Conservation (phyloP, 2,329 filamentous ascomycete species). For the Onygenales sp. region DNA sequence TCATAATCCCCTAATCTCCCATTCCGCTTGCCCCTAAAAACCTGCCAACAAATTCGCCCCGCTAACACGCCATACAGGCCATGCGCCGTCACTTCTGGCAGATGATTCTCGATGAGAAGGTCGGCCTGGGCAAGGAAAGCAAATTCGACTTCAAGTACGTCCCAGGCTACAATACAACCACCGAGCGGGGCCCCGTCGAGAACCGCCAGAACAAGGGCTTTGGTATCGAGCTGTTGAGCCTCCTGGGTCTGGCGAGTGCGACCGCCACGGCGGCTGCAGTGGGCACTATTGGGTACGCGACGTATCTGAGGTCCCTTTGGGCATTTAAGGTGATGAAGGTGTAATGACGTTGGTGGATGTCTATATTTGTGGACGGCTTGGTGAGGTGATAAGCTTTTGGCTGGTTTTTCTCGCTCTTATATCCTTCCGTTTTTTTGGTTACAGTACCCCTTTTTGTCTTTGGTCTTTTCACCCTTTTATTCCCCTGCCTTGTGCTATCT, state of each 20-base stretch:
- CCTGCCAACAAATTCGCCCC: neutral
- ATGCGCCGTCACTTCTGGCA: constrained; percentile 47
- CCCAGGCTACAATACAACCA: constrained; percentile 37
- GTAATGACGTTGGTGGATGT: neutral
- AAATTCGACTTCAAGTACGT: constrained; percentile 64
- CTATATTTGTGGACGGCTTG: neutral
- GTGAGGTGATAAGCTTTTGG: neutral
- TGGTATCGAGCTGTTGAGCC: neutral
- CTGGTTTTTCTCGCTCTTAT: neutral
- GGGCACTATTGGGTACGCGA: neutral
- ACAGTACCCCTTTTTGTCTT: neutral
- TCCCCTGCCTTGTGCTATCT: neutral
- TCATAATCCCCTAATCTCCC: neutral
- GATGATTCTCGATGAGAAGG: constrained; percentile 54
- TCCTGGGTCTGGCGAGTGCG: constrained; percentile 1
- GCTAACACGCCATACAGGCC: constrained; percentile 14
- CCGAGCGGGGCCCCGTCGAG: neutral
- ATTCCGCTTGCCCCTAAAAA: too few relatives aligned
- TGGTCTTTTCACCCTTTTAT: neutral
- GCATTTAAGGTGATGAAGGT: neutral
- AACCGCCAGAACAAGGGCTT: neutral
- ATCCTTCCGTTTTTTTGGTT: neutral
- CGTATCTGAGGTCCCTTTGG: neutral
- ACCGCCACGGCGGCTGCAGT: neutral
- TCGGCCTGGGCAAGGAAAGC: constrained; percentile 53